A percentile compares a stretch with the other conserved stretches of the same genome.
Conservation (phyloP, 148 eudicot genomes). For the Arctostaphylos glauca region DNA sequence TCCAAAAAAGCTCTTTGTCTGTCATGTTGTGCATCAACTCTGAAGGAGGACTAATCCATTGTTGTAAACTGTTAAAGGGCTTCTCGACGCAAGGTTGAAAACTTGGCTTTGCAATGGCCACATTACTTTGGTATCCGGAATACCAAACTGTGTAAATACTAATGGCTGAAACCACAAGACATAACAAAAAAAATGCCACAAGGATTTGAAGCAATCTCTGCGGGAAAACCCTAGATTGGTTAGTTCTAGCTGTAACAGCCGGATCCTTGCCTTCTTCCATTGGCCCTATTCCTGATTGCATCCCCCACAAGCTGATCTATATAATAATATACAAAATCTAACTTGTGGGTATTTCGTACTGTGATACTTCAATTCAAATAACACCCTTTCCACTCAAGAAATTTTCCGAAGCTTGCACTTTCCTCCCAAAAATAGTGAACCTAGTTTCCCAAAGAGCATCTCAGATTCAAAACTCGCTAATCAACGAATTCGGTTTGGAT, state of each 20-base stretch:
- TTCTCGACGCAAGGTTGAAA: constrained; percentile 50
- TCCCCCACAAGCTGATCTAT: constrained; percentile 12
- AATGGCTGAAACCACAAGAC: constrained; percentile 51
- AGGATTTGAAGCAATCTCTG: constrained; percentile 49
- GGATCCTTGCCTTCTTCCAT: constrained; percentile 84
- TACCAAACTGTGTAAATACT: constrained; percentile 49
- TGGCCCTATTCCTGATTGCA: constrained; percentile 44
- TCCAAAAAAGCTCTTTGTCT: constrained; percentile 82
- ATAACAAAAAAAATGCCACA: constrained; percentile 51
- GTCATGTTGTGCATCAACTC: constrained; percentile 75
- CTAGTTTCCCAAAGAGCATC: constrained; percentile 15
- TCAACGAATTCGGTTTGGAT: background rate
- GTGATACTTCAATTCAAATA: constrained; percentile 12
- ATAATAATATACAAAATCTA: constrained; percentile 5
- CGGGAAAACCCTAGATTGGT: constrained; percentile 63
- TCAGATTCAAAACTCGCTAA: background rate
- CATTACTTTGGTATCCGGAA: constrained; percentile 42
- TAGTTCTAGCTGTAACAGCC: constrained; percentile 34
- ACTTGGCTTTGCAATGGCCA: constrained; percentile 36
- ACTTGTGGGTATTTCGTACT: constrained; percentile 16
- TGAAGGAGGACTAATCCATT: constrained; percentile 65
- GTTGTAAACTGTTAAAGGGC: constrained; percentile 31
- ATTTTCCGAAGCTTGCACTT: background rate
- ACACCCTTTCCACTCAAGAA: constrained; percentile 12
- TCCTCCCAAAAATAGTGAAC: background rate